Base-by-base conservation (phyloP, 2,329 filamentous ascomycete genomes). In the Colletotrichum sp. region DNA sequence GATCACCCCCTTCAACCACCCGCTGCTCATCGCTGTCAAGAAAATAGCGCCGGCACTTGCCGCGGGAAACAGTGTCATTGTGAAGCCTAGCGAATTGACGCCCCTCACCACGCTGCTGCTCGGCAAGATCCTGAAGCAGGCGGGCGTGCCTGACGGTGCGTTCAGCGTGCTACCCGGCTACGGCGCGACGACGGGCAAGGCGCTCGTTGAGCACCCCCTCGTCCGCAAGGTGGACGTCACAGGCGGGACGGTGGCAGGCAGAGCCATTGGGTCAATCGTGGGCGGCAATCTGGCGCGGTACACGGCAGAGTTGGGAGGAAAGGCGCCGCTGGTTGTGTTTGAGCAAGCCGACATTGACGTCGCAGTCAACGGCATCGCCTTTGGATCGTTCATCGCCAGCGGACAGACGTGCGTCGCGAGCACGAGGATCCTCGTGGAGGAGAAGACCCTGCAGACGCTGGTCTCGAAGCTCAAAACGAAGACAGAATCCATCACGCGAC, bases 371-470 rank as follows among this genome's bases (percentile, higher is more conserved):
- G 94, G 93, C 81, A 91, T 93, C 81, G 93, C 92, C 6, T 90
- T 91, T 78, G 90, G 89, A 5, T 88, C 89, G 8, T 91, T 90
- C 73, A 84, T 90, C 21, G 90, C 89, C 8, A 89, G 88, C 70
- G 90, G 90, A 0, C 90, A 91, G 83, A 90, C 88, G 2, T 91
- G 90, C 77, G 94, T 94, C 71, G 94, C 94, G 8, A 93, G 93
- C 68, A 95, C 94, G 52, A 90, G 94, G 80, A 91, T 96, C 81
- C 92, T 95, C 82, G 94, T 96, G 24, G 91, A 96, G 79, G 91
- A 93, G 77, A 84, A 84, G 43, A 90, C 96, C 80, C 90, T 94
- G 80, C 88, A 92, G 79, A 87, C 90, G 80, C 92, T 96, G 79
- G 82, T 95, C 61, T 85, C 90, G 78, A 87, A 87, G 72, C 93